Evolutionary conservation across 495 filamentous ascomycete species (phyloP), one percentile per base, ranked within the genome.

Genomic region (Ramalina peruviana): DNA sequence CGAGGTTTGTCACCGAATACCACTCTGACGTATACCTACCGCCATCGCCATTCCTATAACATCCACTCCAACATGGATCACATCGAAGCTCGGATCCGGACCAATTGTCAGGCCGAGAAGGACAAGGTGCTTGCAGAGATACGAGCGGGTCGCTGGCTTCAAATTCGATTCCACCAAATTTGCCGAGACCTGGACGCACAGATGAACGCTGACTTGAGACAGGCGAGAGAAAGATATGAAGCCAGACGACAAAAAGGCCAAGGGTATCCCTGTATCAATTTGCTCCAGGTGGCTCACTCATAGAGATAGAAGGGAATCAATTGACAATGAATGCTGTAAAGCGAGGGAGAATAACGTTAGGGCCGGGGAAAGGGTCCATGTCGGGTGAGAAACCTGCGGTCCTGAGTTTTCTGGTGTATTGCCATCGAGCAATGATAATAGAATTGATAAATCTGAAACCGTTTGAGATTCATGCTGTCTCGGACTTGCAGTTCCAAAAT

Each of bases 111-210:
- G 21, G 45, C 10, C n/a, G 45, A 48, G 45, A 48, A 30, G 37
- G 27, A 48, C 21, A 36, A 37, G 45, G 27, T 48, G n/a, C n/a
- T 48, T 17, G 25, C 23, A 15, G 45, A 48, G 19, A 37, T 48
- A n/a, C 13, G 33, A 23, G n/a, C 15, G n/a, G 27, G 45, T 15
- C 20, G n/a, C 15, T 48, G 45, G 45, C 45, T 33, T 7, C 20
- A 27, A 7, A 48, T 48, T 37, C n/a, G 37, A 11, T 48, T 26
- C 21, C n/a, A n/a, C 17, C 23, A 30, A 17, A 27, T 48, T 20
- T 48, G 45, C 26, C 21, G 45, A 17, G 45, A 48, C 37, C 17
- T 48, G 45, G n/a, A 48, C 21, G 45, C 45, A 1, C 45, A 48
- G 45, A 36, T 36, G 25, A n/a, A 36, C 15, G 20, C 15, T 37